Base-by-base conservation (phyloP, 2,329 filamentous ascomycete species). In the Exophiala lecanii-corni region DNA sequence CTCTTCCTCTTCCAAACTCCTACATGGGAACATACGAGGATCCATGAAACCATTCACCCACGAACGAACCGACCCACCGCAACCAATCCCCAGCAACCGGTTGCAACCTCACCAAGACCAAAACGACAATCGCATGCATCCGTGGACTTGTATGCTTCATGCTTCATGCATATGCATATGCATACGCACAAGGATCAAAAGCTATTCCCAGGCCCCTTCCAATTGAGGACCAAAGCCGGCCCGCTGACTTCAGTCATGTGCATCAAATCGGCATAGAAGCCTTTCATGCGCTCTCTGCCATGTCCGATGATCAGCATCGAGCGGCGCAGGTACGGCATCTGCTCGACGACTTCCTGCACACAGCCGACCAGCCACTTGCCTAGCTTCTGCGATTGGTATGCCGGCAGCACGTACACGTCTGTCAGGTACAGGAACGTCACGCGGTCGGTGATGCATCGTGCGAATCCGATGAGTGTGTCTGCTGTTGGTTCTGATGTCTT, bases 391-490 rank as follows among this genome's bases (percentile, higher is more conserved):
- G 75, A 72, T 57, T 82, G 80, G 55, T 79, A 76, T 28, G 73
- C 69, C 0, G 74, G 68, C 2, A 78, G 59, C 16, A 86, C 68
- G 59, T 82, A 86, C 15, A 86, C 78, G 56, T 86, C 83, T 18
- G 82, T 82, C 28, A 84, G 63, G 55, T 84, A 88, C 23, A 75
- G 80, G 54, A 86, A 78, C 0, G 82, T 83, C 35, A 79, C 72
- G 55, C 76, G 74, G 62, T 88, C 84, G 6, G 83, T 88, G 39
- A 87, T 67, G n/a, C 84, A 61, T 23, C 84, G 71, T 1, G 73
- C 74, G 43, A 82, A 70, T 1, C 79, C 80, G 36, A 84, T 54
- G 16, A 54, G 23, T 10, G 19, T 26, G 7, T 66, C n/a, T 61
- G 58, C 7, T 55, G 57, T 6, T 50, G 39, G 7, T 43, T 31